Base-by-base conservation (phyloP, 345 rosid species). In the Syzygium aqueum region DNA sequence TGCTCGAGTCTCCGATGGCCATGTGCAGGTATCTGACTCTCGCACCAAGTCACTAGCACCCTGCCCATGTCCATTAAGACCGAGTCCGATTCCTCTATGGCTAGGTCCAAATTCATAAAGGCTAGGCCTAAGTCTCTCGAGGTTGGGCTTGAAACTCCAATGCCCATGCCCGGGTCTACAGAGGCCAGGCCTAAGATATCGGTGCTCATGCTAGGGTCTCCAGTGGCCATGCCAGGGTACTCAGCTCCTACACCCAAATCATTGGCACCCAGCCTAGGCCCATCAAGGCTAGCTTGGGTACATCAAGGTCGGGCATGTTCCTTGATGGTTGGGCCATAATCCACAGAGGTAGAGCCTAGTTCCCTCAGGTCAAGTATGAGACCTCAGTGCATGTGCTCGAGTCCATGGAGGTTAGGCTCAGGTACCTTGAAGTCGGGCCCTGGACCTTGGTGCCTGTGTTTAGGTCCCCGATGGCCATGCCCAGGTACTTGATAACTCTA, bases 1-100 rank as follows among this genome's bases (percentile, higher is more conserved):
- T 65, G 11, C 9, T 2, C 2, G 0, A 0, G 11, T 65, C 77
- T 40, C 37, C 11, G 11, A 15, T 0, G 6, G 19, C 21, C 21
- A 65, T 28, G 17, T 5, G 3, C 22, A 65, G 1, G 40, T 28
- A 2, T 8, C 2, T 0, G 1, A 11, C 77, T 63, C 77, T 4
- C 9, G 0, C 0, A 0, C 40, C 40, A 15, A 63, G 21, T 63
- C 9, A 61, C 19, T 7, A 14, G 53, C 53, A 52, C 53, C 19
- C 21, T 14, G 2, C 17, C 21, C 6, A 52, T 6, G 53, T 5
- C 53, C 53, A 52, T 52, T 17, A 15, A 52, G 73, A n/a, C 9
- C 13, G n/a, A 15, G 15, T 33, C 37, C 10, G 7, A 28, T 61
- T 61, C 19, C 73, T n/a, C 73, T 61, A 13, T n/a, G 73, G 37